These are phyloP conservation scores for Nyssa sinensis DNA, from an alignment of 148 eudicot species.

Conservation along the genomic window DNA sequence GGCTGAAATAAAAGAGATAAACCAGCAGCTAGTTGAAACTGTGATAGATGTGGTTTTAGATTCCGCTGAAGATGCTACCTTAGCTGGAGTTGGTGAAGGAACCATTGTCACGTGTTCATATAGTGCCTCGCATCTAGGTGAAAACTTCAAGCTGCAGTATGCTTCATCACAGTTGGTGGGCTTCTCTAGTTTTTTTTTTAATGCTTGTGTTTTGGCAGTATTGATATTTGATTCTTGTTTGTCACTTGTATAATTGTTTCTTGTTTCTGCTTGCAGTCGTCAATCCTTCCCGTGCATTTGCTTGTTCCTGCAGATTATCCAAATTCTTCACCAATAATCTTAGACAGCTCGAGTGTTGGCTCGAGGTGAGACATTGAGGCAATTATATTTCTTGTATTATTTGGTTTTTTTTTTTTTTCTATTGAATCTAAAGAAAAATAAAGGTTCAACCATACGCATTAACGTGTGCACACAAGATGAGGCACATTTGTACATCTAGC, in stretches of 20 bases:
- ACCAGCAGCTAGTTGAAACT: slow-evolving; percentile 27
- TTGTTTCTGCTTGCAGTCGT: slow-evolving; percentile 28
- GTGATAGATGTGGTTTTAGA: slow-evolving; percentile 22
- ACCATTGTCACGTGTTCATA: slow-evolving; percentile 33
- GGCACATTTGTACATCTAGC: too few relatives aligned
- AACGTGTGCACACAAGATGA: too few relatives aligned
- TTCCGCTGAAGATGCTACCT: slow-evolving; percentile 11
- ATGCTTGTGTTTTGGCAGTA: background rate
- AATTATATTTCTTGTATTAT: background rate
- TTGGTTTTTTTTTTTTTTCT: background rate
- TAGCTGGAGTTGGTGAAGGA: slow-evolving; percentile 21
- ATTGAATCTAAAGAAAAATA: background rate
- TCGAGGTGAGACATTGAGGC: slow-evolving; percentile 31
- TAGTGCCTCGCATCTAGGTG: slow-evolving; percentile 15
- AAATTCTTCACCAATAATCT: slow-evolving; percentile 33
- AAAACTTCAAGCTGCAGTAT: slow-evolving; percentile 12
- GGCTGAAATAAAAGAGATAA: slow-evolving; percentile 36
- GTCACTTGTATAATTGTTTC: background rate
- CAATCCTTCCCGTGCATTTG: slow-evolving; percentile 27
- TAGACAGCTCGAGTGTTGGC: slow-evolving; percentile 18
- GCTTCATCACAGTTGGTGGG: slow-evolving; percentile 22
- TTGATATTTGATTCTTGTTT: background rate
- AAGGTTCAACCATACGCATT: slow-evolving; percentile 1
- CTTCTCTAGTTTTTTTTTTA: background rate
- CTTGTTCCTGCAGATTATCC: slow-evolving; percentile 46